Evolutionary conservation across 306 rosid species (phyloP), one percentile per base, ranked within the genome.

Genomic region (Lathyrus sativus): DNA sequence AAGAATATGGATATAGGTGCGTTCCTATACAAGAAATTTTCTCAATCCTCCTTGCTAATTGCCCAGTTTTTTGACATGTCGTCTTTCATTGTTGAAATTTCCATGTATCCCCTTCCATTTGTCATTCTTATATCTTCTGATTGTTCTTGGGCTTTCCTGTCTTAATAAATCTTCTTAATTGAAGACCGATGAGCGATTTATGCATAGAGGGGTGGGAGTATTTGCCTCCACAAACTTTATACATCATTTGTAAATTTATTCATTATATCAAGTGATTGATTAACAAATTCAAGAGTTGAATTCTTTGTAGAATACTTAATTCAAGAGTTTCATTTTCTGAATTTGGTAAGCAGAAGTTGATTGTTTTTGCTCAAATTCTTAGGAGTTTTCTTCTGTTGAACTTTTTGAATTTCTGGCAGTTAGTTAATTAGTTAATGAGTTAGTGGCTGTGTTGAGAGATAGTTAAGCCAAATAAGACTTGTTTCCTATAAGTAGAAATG

Each of bases 61-160:
- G 26, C 42, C 29, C 13, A 45, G 19, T 29, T 19, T 29, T 29
- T 28, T 26, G 19, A 45, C 17, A 48, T 67, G 43, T 15, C 74
- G 17, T 39, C 54, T 15, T 68, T 31, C 14, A 31, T 68, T 54
- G 65, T 17, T 54, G 43, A 37, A 55, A 41, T 54, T 13, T 18
- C 38, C 7, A 12, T 11, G 62, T 67, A 13, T 17, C 39, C 44
- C 33, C 13, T 26, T 28, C 19, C 43, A 15, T 29, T 33, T 29
- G 35, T 45, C 48, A 29, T 18, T 70, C 24, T 29, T 11, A 45
- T 33, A 59, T 71, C 60, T 45, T 41, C 8, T 2, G 13, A 42
- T 24, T 45, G 48, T 15, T 10, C 39, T 29, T 5, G 28, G 29
- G 17, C 7, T 35, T 71, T 71, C 75, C 26, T 33, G 31, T 71